A percentile compares a stretch with the other conserved stretches of the same genome.
Evolutionary conservation across 495 filamentous ascomycete genomes (phyloP).

Genomic region (Daldinia concentrica): DNA sequence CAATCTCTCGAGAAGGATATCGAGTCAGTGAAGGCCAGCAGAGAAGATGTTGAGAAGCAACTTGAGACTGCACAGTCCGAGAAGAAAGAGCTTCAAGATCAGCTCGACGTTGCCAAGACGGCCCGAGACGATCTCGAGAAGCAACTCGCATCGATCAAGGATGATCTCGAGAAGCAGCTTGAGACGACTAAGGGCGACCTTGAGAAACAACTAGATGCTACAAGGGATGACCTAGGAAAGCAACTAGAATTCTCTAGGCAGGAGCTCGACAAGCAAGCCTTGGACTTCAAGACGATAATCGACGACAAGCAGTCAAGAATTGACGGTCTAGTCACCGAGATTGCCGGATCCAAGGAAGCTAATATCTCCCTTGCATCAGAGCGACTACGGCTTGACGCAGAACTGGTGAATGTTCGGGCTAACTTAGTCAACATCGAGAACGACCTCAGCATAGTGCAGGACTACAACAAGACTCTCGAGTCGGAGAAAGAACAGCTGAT

Average conservation of each 20-base stretch:
- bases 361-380: slow-evolving; percentile 45
- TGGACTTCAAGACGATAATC: slow-evolving; percentile 46
- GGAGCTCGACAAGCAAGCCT: slow-evolving; percentile 45
- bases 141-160: slow-evolving; percentile 39
- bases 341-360: slow-evolving; percentile 46
- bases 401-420: slow-evolving; percentile 36
- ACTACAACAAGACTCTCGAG: slow-evolving; percentile 32
- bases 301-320: slow-evolving; percentile 45
- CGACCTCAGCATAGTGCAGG: slow-evolving; percentile 39
- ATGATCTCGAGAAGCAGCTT: slow-evolving; percentile 33
- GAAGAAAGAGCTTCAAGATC: slow-evolving; percentile 27
- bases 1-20: slow-evolving; percentile 33
- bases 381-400: slow-evolving; percentile 33
- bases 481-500: slow-evolving; percentile 42
- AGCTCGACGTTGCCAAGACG: slow-evolving; percentile 23
- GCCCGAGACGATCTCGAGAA: slow-evolving; percentile 46
- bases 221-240: slow-evolving; percentile 32
- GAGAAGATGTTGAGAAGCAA: slow-evolving; percentile 48
- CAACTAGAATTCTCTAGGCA: slow-evolving; percentile 33
- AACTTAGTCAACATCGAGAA: slow-evolving; percentile 37
- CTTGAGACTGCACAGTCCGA: slow-evolving; percentile 45
- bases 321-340: slow-evolving; percentile 42
- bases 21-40: slow-evolving; percentile 33
- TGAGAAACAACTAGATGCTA: slow-evolving; percentile 30
- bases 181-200: slow-evolving; percentile 35